phyloP scores from a whole-genome alignment of 2,329 filamentous ascomycete species.

The Westerdykella aurantiaca region DNA sequence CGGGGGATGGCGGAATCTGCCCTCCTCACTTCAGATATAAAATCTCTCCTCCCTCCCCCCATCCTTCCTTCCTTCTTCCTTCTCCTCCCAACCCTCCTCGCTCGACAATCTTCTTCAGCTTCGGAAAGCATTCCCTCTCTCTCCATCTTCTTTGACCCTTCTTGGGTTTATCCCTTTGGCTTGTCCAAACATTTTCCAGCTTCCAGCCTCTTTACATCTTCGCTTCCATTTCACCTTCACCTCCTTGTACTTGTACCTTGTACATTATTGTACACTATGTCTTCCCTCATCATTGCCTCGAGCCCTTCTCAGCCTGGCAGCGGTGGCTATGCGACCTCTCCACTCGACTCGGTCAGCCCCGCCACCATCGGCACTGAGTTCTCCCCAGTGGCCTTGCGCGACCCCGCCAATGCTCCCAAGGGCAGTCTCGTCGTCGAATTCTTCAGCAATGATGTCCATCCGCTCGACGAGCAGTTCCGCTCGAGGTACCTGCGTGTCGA shows the following conservation, averaged over 20 bases:
- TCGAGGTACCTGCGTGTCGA: constrained; percentile 23
- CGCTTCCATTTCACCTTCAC: too few relatives aligned
- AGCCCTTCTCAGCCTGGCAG: neutral
- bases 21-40: too few relatives aligned
- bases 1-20: too few relatives aligned
- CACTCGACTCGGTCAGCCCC: neutral
- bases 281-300: neutral
- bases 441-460: constrained; percentile 25
- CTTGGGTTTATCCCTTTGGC: too few relatives aligned
- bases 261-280: neutral
- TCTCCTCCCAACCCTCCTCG: constrained; percentile 7
- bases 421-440: constrained; percentile 1
- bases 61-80: constrained; percentile 8
- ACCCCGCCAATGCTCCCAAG: neutral
- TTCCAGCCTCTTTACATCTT: too few relatives aligned
- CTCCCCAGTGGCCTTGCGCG: neutral
- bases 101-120: neutral
- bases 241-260: neutral
- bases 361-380: neutral
- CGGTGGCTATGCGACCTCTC: neutral
- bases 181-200: too few relatives aligned
- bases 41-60: neutral
- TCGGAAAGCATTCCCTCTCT: neutral
- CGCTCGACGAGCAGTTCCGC: constrained; percentile 14
- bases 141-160: too few relatives aligned